Base-by-base conservation (phyloP, 1,284 basidiomycete genomes). In the Boletus semigastroideus region DNA sequence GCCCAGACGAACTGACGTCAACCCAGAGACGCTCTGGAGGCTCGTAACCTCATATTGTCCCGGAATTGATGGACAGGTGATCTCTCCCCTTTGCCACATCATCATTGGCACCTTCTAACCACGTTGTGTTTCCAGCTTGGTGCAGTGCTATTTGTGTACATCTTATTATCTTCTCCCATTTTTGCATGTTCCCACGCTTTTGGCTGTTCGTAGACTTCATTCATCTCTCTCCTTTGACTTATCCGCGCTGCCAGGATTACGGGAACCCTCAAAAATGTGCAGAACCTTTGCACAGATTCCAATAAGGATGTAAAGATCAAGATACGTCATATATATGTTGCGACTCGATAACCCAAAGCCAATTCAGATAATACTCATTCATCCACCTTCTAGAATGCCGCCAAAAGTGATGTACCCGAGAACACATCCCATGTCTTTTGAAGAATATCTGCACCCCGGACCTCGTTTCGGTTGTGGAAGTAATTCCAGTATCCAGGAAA, bases 131-230 rank as follows among this genome's bases (percentile, higher is more conserved):
- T 42, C 38, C 56, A 90, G 87, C 61, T 77, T 91, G 52, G 86
- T 90, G 5, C 86, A 89, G 62, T 88, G 83, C 66, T 89, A 86
- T 70, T 75, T 95, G 49, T 93, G 90, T 19, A 95, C 92, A 37
- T 90, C 91, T n/a, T 92, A 92, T 66, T 91, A 94, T 58, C 78
- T 94, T 47, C 83, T 94, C 69, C 92, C 92, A 3, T 94, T 94
- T 72, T 77, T 95, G 38, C 92, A 95, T 60, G 86, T 94, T 52
- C 92, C 92, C 12, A 87, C 87, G 3, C 94, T 94, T 72, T 76
- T 94, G 42, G 78, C 84, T 42, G 87, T 90, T 64, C 58, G 87
- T 78, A n/a, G 28, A 49, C 46, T 54, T 53, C 25, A 44, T 50
- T 44, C 30, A 4, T 16, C 5, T 27, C 30, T 39, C 39, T 48